Percentiles rank a stretch among this genome's conserved stretches.
Evolutionary conservation across 2,329 filamentous ascomycete species (phyloP).

Genomic region (Sarocladiaceae sp.): DNA sequence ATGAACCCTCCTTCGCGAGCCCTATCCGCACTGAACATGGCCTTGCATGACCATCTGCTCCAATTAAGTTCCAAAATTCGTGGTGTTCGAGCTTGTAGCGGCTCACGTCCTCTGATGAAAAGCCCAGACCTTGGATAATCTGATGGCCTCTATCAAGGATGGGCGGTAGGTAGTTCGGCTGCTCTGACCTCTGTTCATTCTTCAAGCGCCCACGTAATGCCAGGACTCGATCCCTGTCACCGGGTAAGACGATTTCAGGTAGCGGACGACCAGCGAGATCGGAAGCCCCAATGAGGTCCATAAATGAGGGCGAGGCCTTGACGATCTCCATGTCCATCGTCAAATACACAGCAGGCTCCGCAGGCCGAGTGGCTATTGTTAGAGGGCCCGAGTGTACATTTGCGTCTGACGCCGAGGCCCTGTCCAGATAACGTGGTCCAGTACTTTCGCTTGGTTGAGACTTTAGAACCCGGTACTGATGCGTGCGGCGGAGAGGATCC

Average conservation of each 20-base stretch:
- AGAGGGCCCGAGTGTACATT: constrained; percentile 41
- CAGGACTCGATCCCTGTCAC: constrained; percentile 47
- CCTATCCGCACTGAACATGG: constrained; percentile 46
- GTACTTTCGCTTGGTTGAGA: constrained; percentile 44
- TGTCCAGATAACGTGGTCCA: constrained; percentile 44
- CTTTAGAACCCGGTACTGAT: constrained; percentile 48
- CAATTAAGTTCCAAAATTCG: constrained; percentile 49
- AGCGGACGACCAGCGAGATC: constrained; percentile 43
- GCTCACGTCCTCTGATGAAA: constrained; percentile 45
- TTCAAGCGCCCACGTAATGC: constrained; percentile 46
- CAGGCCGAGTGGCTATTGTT: constrained; percentile 31
- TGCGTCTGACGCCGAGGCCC: constrained; percentile 38
- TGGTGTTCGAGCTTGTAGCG: constrained; percentile 46
- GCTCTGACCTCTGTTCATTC: constrained; percentile 50
- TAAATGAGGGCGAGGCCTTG: constrained; percentile 49
- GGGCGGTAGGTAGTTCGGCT: constrained; percentile 58
- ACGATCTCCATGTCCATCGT: constrained; percentile 53
- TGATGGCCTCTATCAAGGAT: constrained; percentile 52
- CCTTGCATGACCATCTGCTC: constrained; percentile 44
- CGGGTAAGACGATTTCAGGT: constrained; percentile 43
- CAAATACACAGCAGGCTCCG: constrained; percentile 52
- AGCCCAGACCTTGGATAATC: constrained; percentile 48
- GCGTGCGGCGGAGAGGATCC: constrained; percentile 37
- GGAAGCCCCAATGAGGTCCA: constrained; percentile 46
- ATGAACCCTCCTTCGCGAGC: constrained; percentile 53